phyloP scores from a whole-genome alignment of 257 asterid species.

The Salvia hispanica region DNA sequence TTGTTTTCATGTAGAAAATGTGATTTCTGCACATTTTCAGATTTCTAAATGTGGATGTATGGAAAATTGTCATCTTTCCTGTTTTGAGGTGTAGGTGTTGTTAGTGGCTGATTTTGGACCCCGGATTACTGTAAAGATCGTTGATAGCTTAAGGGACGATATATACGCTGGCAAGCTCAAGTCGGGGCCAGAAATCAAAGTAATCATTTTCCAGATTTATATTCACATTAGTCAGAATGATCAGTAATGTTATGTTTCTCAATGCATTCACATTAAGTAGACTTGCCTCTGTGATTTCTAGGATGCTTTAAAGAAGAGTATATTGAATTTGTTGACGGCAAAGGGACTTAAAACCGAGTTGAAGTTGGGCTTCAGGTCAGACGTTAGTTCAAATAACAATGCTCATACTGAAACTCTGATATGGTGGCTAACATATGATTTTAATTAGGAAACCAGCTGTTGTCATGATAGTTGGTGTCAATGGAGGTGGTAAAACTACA shows the following conservation, averaged over 20 bases:
- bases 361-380: constrained; percentile 84
- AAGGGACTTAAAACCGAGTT: constrained; percentile 86
- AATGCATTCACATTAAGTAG: constrained; percentile 24
- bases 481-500: constrained; percentile 99
- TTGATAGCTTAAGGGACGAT: constrained; percentile 91
- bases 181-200: constrained; percentile 89
- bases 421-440: constrained; percentile 32
- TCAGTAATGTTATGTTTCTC: background rate
- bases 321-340: constrained; percentile 73
- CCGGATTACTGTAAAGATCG: constrained; percentile 79
- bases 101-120: constrained; percentile 98
- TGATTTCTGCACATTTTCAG: constrained; percentile 1
- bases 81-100: constrained; percentile 49
- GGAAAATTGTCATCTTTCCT: constrained; percentile 1
- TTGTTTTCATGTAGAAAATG: constrained; percentile 7
- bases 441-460: constrained; percentile 89
- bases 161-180: constrained; percentile 89
- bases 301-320: constrained; percentile 81
- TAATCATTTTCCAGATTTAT: constrained; percentile 34
- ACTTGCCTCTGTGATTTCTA: constrained; percentile 32
- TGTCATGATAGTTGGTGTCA: constrained; percentile 93
- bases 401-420: background rate
- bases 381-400: constrained; percentile 23
- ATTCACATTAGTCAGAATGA: background rate
- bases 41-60: background rate